Evolutionary conservation across 345 rosid genomes (phyloP).

Genomic region (Bruguiera gymnorhiza): DNA sequence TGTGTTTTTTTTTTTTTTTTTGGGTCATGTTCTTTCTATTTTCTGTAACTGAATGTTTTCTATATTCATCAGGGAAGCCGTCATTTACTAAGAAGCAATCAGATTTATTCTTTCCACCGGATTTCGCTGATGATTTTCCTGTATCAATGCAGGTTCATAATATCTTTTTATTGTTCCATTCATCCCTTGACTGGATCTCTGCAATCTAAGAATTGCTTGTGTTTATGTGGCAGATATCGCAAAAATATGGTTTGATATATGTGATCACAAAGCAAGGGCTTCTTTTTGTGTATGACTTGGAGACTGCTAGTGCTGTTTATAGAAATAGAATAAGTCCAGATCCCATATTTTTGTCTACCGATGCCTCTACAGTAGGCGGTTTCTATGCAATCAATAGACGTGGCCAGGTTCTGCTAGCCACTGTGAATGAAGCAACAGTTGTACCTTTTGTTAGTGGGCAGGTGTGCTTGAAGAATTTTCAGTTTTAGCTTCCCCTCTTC

Average conservation of each 20-base stretch:
- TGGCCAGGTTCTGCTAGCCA: slow-evolving; percentile 50
- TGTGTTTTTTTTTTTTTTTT: background rate
- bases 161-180: background rate
- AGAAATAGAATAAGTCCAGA: slow-evolving; percentile 98
- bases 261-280: slow-evolving; percentile 97
- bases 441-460: slow-evolving; percentile 98
- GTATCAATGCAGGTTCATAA: slow-evolving; percentile 24
- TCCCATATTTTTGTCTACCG: slow-evolving; percentile 97
- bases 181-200: background rate
- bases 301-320: slow-evolving; percentile 95
- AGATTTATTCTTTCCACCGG: slow-evolving; percentile 28
- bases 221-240: slow-evolving; percentile 67
- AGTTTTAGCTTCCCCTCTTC: background rate
- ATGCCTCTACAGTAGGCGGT: slow-evolving; percentile 86
- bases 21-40: background rate
- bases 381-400: slow-evolving; percentile 94
- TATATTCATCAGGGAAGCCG: slow-evolving; percentile 15
- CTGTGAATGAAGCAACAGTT: slow-evolving; percentile 88
- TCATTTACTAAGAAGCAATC: slow-evolving; percentile 27
- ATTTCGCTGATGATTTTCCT: slow-evolving; percentile 29
- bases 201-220: background rate
- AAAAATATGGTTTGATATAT: slow-evolving; percentile 84
- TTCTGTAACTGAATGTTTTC: background rate
- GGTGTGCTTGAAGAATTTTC: slow-evolving; percentile 33
- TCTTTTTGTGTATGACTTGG: slow-evolving; percentile 95